Percentiles rank a stretch among this genome's conserved stretches.
Evolutionary conservation across 257 asterid genomes (phyloP).

Genomic region (Oldenlandia corymbosa): DNA sequence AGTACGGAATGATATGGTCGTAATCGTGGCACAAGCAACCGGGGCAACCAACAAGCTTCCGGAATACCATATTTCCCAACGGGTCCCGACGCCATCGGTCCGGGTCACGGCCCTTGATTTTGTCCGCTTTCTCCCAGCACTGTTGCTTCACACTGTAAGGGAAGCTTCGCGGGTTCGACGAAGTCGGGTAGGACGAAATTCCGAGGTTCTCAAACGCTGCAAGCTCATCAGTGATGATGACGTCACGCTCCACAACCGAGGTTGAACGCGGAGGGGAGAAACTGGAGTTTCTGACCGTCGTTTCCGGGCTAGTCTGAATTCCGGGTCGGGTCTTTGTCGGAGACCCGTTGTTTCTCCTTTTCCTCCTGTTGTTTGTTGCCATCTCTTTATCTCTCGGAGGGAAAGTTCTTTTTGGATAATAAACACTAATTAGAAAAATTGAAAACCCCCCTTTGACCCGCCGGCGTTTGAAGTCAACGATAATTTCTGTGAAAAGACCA

Average conservation of each 20-base stretch:
- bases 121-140: conserved; percentile 92
- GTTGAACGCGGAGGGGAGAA: conserved; percentile 45
- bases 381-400: too few relatives aligned
- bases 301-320: conserved; percentile 12
- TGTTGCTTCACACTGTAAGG: conserved; percentile 82
- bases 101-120: conserved; percentile 83
- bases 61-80: conserved; percentile 62
- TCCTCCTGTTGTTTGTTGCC: conserved; percentile 15
- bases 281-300: conserved; percentile 12
- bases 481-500: too few relatives aligned
- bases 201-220: conserved; percentile 33
- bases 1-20: conserved; percentile 90
- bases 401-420: too few relatives aligned
- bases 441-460: too few relatives aligned
- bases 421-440: too few relatives aligned
- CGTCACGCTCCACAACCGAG: conserved; percentile 36
- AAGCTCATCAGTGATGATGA: conserved; percentile 44
- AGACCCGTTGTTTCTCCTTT: conserved; percentile 14
- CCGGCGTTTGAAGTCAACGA: too few relatives aligned
- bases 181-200: conserved; percentile 36
- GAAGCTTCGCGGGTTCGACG: conserved; percentile 70
- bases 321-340: conserved; percentile 39
- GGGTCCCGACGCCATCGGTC: conserved; percentile 91
- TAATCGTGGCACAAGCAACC: conserved; percentile 97
- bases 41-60: conserved; percentile 95